These are phyloP conservation scores for Trypethelium eluteriae DNA, from an alignment of 495 filamentous ascomycete species.

Conservation along the genomic window DNA sequence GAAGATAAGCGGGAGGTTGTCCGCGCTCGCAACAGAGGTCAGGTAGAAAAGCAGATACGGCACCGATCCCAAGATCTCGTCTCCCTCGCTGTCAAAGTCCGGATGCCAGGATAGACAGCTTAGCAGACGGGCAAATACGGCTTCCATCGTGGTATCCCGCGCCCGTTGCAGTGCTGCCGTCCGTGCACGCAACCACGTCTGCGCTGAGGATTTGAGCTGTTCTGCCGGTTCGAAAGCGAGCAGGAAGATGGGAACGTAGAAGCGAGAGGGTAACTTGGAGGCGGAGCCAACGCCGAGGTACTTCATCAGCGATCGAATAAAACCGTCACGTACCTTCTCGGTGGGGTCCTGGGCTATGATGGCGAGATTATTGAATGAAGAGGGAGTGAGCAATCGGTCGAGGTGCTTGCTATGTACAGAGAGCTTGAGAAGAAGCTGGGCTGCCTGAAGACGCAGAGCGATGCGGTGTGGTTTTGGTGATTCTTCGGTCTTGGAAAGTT, in stretches of 20 bases:
- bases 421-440: constrained; percentile 75
- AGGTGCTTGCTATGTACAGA: constrained; percentile 58
- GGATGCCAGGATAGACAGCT: constrained; percentile 91
- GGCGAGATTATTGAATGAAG: constrained; percentile 72
- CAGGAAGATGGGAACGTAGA: constrained; percentile 81
- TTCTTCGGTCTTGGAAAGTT: constrained; percentile 63
- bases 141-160: constrained; percentile 63
- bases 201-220: constrained; percentile 59
- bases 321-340: constrained; percentile 64
- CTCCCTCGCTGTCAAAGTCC: constrained; percentile 61
- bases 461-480: constrained; percentile 78
- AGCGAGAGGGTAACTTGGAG: constrained; percentile 58
- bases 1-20: constrained; percentile 82
- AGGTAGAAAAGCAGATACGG: constrained; percentile 88
- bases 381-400: constrained; percentile 63
- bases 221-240: constrained; percentile 77
- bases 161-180: constrained; percentile 43
- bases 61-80: constrained; percentile 69
- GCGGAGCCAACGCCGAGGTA: constrained; percentile 52
- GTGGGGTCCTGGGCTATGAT: constrained; percentile 69
- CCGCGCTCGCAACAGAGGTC: constrained; percentile 68
- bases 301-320: constrained; percentile 79
- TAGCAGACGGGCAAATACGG: constrained; percentile 74
- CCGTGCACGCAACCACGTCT: constrained; percentile 84
- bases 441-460: constrained; percentile 71